Evolutionary conservation across 129 eudicot genomes (phyloP).

Genomic region (Smallanthus sonchifolius): DNA sequence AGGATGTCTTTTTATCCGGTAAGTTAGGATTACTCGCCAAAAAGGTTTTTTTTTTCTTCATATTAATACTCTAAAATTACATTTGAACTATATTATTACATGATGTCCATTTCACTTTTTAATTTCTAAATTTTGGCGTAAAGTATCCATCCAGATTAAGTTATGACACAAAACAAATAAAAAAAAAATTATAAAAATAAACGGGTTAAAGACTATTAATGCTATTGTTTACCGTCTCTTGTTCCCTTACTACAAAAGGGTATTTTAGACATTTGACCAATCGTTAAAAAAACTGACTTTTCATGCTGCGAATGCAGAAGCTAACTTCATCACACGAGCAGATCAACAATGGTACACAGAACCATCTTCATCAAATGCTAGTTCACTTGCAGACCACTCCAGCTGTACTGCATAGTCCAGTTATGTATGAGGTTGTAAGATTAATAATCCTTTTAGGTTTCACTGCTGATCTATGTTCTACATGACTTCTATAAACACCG

Average conservation of each 20-base stretch:
- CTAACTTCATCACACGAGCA: constrained; percentile 73
- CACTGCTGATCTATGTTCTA: neutral
- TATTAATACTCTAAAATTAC: neutral
- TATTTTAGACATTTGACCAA: neutral
- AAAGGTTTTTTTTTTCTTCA: too few species aligned
- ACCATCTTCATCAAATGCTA: constrained; percentile 38
- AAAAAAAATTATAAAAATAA: too few species aligned
- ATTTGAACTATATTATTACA: neutral
- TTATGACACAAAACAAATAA: too few species aligned
- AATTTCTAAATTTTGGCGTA: too few species aligned
- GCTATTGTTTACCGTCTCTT: neutral
- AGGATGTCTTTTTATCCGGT: constrained; percentile 92
- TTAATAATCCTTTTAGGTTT: constrained; percentile 16
- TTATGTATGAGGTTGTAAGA: constrained; percentile 1
- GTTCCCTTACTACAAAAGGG: too few species aligned
- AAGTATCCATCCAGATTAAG: too few species aligned
- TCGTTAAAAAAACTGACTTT: neutral
- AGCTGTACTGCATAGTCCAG: constrained; percentile 7
- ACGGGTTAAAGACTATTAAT: too few species aligned
- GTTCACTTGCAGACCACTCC: constrained; percentile 30
- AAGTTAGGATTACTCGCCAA: neutral
- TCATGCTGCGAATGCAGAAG: constrained; percentile 60
- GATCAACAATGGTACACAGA: constrained; percentile 70
- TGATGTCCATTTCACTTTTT: too few species aligned
- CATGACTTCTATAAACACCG: neutral